Evolutionary conservation across 2,329 filamentous ascomycete genomes (phyloP).

Genomic region (Tolypocladium ophioglossoides): DNA sequence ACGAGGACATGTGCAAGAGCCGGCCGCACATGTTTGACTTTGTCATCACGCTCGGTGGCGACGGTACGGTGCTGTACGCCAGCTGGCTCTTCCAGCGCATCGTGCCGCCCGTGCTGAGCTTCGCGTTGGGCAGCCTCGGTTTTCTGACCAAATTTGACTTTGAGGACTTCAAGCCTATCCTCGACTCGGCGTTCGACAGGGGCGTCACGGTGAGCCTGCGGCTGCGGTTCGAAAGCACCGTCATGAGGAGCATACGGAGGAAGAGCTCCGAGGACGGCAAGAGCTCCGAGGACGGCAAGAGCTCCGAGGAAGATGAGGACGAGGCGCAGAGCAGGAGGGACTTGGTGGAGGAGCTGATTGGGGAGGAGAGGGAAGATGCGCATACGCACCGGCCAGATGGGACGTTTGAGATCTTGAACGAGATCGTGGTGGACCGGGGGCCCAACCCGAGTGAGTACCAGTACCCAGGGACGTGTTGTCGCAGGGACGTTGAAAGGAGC

Average conservation of each 20-base stretch:
- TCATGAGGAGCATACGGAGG: conserved; percentile 66
- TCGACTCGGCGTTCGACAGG: conserved; percentile 63
- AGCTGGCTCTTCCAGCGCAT: conserved; percentile 96
- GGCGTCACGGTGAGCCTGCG: conserved; percentile 84
- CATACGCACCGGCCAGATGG: conserved; percentile 77
- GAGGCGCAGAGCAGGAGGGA: conserved; percentile 41
- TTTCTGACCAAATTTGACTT: conserved; percentile 98
- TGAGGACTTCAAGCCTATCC: conserved; percentile 56
- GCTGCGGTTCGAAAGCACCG: conserved; percentile 81
- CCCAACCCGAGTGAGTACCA: conserved; percentile 70
- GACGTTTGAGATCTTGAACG: conserved; percentile 86
- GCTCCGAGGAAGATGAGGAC: conserved; percentile 27
- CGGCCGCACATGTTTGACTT: conserved; percentile 89
- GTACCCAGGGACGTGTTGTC: not conserved
- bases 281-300: conserved; percentile 16
- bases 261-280: conserved; percentile 17
- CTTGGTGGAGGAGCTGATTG: conserved; percentile 81
- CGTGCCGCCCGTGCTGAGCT: conserved; percentile 86
- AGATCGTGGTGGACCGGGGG: conserved; percentile 90
- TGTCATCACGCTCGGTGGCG: conserved; percentile 81
- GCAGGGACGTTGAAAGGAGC: not conserved
- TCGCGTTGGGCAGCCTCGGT: conserved; percentile 81
- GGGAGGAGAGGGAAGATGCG: conserved; percentile 73
- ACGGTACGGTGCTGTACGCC: conserved; percentile 93
- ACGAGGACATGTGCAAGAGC: conserved; percentile 62